Conservation (phyloP, 2,329 filamentous ascomycete species). For the Cordyceps tenuipes region DNA sequence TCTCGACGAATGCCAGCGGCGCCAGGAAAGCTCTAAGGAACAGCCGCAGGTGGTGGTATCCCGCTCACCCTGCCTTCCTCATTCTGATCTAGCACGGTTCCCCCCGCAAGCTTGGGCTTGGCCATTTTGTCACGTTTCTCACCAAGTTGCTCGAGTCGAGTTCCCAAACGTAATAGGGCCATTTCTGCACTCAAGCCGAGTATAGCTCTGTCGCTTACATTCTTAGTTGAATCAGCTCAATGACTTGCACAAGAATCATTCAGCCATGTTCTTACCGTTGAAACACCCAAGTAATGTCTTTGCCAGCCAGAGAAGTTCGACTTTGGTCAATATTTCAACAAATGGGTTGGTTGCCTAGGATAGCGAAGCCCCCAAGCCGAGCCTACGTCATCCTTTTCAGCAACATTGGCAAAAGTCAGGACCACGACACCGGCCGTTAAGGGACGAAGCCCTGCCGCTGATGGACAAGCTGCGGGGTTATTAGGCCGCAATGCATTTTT, state of each 20-base stretch:
- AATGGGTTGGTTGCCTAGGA: not conserved
- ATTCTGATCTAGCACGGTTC: slow-evolving; percentile 1
- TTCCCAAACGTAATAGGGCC: slow-evolving; percentile 9
- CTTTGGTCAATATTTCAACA: not conserved
- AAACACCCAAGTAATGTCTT: not conserved
- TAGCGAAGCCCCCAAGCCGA: not conserved
- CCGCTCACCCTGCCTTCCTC: not conserved
- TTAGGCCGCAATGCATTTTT: slow-evolving; percentile 11
- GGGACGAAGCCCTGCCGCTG: not conserved
- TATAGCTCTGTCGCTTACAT: not conserved
- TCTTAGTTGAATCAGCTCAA: not conserved
- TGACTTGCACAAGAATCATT: not conserved
- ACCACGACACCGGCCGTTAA: no score
- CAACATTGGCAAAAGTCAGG: no score
- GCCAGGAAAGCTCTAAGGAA: not conserved
- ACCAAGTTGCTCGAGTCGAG: not conserved
- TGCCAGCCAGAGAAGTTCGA: not conserved
- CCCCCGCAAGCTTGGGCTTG: slow-evolving; percentile 8
- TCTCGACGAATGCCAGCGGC: not conserved
- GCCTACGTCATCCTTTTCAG: not conserved
- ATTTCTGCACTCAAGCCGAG: not conserved
- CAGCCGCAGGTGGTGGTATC: not conserved
- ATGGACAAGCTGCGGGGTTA: not conserved
- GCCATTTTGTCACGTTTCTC: slow-evolving; percentile 2
- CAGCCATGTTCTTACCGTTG: not conserved